Evolutionary conservation across 257 asterid genomes (phyloP), one percentile per base, ranked within the genome.

Genomic region (Parsonsia alboflavescens): DNA sequence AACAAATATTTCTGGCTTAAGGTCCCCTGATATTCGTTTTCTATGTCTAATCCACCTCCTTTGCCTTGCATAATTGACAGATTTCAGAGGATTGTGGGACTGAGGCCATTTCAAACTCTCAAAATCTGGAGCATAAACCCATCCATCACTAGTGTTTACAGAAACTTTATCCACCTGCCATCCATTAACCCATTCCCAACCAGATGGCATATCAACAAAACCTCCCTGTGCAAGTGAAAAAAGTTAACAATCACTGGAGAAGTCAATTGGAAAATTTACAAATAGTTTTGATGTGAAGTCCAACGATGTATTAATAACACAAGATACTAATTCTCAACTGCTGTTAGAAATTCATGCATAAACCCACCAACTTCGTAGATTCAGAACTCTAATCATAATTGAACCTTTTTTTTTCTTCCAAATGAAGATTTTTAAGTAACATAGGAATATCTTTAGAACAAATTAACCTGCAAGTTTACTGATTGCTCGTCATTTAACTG

Each of bases 41-140:
- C 91, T 87, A 67, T 82, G 85, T 84, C 98, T 92, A 67, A 86
- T 82, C 98, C 97, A 91, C 85, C 95, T 87, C 85, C 97, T 87
- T 78, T 93, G 91, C 85, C 96, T 87, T 16, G 88, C 97, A 80
- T 81, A 84, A 73, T 88, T 89, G 21, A 78, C 91, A 76, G 83
- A 54, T 50, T 86, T 81, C 66, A 85, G 84, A 61, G 96, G 86
- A 77, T 81, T 71, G 71, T 78, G 78, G 2, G 98, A 91, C 76
- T 89, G 86, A 19, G 98, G 98, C 98, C 97, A 93, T 84, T 86
- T 86, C 78, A 91, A 83, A 71, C 87, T 87, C 76, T 77, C 89
- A 72, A 74, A 67, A 67, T 93, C 91, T 52, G 93, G 94, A 80
- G 97, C 97, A 85, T 93, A 93, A 75, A 88, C 93, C 97, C 97